Evolutionary conservation across 306 rosid genomes (phyloP), one percentile per base, ranked within the genome.

Genomic region (Purshia tridentata): DNA sequence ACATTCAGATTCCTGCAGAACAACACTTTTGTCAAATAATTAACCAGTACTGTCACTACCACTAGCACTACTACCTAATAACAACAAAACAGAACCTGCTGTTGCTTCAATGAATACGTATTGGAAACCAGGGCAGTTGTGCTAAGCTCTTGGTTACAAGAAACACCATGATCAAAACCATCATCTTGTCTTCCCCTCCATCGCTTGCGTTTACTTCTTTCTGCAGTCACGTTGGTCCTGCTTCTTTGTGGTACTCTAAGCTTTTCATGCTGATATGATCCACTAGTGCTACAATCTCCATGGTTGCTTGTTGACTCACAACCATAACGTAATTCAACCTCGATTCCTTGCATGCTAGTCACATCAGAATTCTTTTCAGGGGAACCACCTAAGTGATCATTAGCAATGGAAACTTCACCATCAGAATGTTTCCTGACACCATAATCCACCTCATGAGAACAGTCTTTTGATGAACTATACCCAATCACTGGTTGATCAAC

Each of bases 261-360:
- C 77, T 87, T 88, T 69, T 86, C 93, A 53, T 65, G 78, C 67
- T 78, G 95, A 69, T 77, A 88, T 12, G 89, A 84, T 42, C 97
- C 93, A 67, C 99, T 95, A 78, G 98, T 95, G 89, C 97, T 95
- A 82, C 99, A 95, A 75, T 91, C 98, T 76, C 88, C 98, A 47
- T 84, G 86, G 76, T 77, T 86, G 82, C 80, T 80, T 35, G 84
- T 68, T 54, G 83, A 82, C 74, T 87, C 99, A 54, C 79, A 81
- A 40, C 83, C 79, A 84, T 76, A 90, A 65, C 98, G 93, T 47
- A 90, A 78, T 66, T 94, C 99, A 67, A 79, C 72, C 64, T 88
- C 96, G 55, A 79, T 59, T 62, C 84, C 88, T 83, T 82, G 86
- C 75, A 77, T 72, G 81, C 97, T 91, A 6, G 89, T 76, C 73